phyloP scores from a whole-genome alignment of 305 asterid species.

The Solanum hybrid region DNA sequence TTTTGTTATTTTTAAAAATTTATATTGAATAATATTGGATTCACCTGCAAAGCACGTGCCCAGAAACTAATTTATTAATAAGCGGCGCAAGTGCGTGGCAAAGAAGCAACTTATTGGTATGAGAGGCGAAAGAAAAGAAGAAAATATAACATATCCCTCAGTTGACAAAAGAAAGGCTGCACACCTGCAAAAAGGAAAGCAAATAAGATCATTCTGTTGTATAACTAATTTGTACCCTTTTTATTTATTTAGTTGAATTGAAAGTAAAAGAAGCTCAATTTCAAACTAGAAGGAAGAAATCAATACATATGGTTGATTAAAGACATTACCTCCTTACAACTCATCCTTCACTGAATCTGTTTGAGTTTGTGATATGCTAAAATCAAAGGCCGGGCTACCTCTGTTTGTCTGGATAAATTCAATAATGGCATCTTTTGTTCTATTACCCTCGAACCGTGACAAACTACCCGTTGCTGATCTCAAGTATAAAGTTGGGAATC shows the following conservation, averaged over 20 bases:
- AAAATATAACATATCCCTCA: not conserved
- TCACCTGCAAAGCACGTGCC: not conserved
- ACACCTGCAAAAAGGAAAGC: not conserved
- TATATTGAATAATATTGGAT: too few species aligned
- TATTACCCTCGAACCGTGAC: slow-evolving; percentile 42
- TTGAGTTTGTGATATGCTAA: not conserved
- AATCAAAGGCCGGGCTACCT: slow-evolving; percentile 30
- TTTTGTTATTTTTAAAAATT: not conserved
- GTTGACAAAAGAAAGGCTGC: not conserved
- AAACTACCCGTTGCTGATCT: slow-evolving; percentile 51
- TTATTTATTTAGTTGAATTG: not conserved
- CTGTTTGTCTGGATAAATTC: slow-evolving; percentile 43
- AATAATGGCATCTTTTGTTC: slow-evolving; percentile 64
- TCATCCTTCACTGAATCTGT: slow-evolving; percentile 41
- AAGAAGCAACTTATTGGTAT: not conserved
- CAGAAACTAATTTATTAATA: not conserved
- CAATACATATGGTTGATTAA: not conserved
- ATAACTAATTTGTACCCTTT: not conserved
- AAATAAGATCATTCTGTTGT: not conserved
- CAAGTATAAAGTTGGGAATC: slow-evolving; percentile 76
- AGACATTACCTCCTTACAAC: slow-evolving; percentile 25
- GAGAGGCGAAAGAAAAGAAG: not conserved
- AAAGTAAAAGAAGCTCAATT: not conserved
- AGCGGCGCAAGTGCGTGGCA: not conserved
- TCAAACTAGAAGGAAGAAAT: not conserved